Percentiles rank a stretch among this genome's conserved stretches.
Conservation (phyloP, 2,329 filamentous ascomycete genomes). For the Harringtonia lauricola region DNA sequence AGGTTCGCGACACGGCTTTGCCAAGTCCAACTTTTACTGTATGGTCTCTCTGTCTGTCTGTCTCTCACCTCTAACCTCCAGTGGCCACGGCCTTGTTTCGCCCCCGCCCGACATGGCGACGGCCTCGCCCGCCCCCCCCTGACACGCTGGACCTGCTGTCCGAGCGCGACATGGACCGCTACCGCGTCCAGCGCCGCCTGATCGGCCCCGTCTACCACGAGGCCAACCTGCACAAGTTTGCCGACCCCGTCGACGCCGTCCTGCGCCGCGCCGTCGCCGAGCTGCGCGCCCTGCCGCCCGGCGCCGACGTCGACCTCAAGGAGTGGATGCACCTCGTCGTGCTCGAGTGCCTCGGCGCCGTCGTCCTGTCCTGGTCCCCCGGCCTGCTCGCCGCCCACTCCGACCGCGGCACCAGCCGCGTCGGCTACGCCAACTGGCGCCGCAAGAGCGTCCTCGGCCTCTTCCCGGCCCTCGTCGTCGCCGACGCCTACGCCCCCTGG, state of each 20-base stretch:
- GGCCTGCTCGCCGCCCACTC: constrained; percentile 30
- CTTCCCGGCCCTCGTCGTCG: constrained; percentile 30
- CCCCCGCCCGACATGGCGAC: constrained; percentile 27
- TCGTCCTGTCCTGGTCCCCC: constrained; percentile 41
- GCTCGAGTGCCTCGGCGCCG: constrained; percentile 38
- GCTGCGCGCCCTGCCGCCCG: constrained; percentile 24
- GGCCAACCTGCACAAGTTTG: constrained; percentile 29
- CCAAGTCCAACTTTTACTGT: constrained; percentile 44
- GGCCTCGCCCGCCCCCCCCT: constrained; percentile 21
- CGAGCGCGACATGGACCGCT: constrained; percentile 33
- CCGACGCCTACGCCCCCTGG: constrained; percentile 25
- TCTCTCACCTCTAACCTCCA: constrained; percentile 10
- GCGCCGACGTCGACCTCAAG: constrained; percentile 32
- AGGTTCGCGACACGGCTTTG: constrained; percentile 36
- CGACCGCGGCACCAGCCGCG: constrained; percentile 34
- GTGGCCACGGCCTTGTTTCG: constrained; percentile 34
- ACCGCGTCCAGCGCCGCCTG: constrained; percentile 36
- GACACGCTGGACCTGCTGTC: constrained; percentile 41
- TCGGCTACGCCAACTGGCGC: constrained; percentile 39
- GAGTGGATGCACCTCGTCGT: constrained; percentile 47
- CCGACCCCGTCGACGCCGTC: constrained; percentile 28
- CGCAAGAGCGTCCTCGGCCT: constrained; percentile 41
- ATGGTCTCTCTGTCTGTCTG: constrained; percentile 10
- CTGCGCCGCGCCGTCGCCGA: constrained; percentile 23
- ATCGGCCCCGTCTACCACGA: constrained; percentile 37